Base-by-base conservation (phyloP, 2,329 filamentous ascomycete genomes). In the Cercospora berteroae region DNA sequence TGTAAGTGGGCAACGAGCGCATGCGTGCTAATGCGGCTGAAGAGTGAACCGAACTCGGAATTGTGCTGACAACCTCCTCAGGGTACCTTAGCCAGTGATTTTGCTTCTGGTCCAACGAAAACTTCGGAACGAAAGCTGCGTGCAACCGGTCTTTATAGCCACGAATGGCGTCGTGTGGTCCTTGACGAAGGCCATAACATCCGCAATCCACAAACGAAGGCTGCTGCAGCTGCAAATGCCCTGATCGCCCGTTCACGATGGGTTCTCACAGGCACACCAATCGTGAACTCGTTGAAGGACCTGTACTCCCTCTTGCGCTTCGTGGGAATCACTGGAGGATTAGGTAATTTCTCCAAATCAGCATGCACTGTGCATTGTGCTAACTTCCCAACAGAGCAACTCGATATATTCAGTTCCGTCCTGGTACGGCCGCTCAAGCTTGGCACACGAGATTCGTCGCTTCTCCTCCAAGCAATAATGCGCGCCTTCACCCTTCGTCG, bases 101-200 rank as follows among this genome's bases (percentile, higher is more conserved):
- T 85, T 71, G 83, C 87, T 81, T 59, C 83, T 81, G 71, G 74
- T 10, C 71, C 48, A 4, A 55, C 80, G 2, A 71, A 73, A 58
- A 57, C 69, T 9, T 73, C 76, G 12, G 70, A 73, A 55, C 44
- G 67, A 1, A 71, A 72, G 39, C 50, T 75, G 10, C 80, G 82
- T 1, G 71, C 76, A n/a, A 78, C 79, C 33, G 86, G 86, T 0
- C 79, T 90, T 0, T 90, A 87, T 75, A 88, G 87, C 3, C 77
- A 90, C 7, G 83, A 88, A 4, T 96, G 93, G 93, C 86, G 89
- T 10, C 88, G 93, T 7, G 82, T 96, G 9, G 89, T 96, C 10
- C 83, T 96, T 5, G 92, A 96, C 71, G 92, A 96, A 81, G 92
- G 91, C 0, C 93, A 97, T 74, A 88, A 83, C 0, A 93, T 96